Percentiles rank a stretch among this genome's conserved stretches.
phyloP scores from a whole-genome alignment of 441 rosid species.

The Caryocar brasiliense region DNA sequence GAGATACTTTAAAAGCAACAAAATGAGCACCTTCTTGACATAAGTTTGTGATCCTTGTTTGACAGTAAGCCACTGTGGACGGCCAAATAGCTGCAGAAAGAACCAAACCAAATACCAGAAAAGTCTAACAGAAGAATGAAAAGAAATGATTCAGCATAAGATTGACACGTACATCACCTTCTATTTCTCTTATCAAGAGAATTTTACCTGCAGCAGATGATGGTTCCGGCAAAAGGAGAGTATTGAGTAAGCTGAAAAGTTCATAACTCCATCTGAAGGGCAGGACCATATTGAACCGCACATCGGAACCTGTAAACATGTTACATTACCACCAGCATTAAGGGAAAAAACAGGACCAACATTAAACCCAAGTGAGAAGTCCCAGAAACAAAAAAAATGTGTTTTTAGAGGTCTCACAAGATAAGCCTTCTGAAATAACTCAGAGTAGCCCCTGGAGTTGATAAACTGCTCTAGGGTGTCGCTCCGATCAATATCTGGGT shows the following conservation, averaged over 20 bases:
- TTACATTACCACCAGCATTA: not conserved
- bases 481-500: conserved; percentile 44
- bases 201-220: conserved; percentile 73
- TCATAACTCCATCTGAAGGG: conserved; percentile 61
- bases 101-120: not conserved
- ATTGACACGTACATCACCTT: not conserved
- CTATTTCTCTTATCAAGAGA: not conserved
- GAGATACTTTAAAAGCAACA: not conserved
- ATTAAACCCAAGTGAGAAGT: not conserved
- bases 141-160: no score
- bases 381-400: not conserved
- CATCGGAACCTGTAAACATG: conserved; percentile 42
- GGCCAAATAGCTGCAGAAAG: conserved; percentile 53
- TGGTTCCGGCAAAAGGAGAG: conserved; percentile 87
- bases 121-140: no score
- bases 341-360: not conserved
- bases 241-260: conserved; percentile 74
- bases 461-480: conserved; percentile 68
- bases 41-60: conserved; percentile 53
- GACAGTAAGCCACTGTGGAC: conserved; percentile 86
- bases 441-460: conserved; percentile 55
- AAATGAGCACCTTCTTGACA: conserved; percentile 49
- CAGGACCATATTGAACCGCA: conserved; percentile 94
- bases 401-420: conserved; percentile 37
- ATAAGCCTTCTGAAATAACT: conserved; percentile 73